A percentile compares a stretch with the other conserved stretches of the same genome.
phyloP scores from a whole-genome alignment of 2,329 filamentous ascomycete species.

The Cladobotryum protrusum region DNA sequence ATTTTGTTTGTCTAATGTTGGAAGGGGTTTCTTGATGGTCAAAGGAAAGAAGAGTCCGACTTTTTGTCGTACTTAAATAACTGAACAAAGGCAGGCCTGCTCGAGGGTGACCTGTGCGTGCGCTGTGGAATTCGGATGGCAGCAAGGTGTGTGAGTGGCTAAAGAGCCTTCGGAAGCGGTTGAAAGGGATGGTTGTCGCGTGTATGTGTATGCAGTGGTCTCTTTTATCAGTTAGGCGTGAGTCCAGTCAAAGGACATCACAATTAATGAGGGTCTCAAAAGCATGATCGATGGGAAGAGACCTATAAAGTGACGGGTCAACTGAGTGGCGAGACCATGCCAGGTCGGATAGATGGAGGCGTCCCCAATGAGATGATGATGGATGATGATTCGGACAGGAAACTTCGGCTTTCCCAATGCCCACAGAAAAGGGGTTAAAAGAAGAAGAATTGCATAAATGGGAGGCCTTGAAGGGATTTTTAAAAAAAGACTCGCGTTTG shows the following conservation, averaged over 20 bases:
- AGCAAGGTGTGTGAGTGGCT: too few relatives aligned
- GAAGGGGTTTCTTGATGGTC: neutral
- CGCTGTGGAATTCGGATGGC: too few relatives aligned
- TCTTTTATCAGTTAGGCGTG: slow-evolving; percentile 10
- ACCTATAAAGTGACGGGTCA: neutral
- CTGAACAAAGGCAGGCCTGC: neutral
- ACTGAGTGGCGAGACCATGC: slow-evolving; percentile 9
- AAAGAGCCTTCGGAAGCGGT: too few relatives aligned
- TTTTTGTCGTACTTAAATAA: neutral
- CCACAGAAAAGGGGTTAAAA: neutral
- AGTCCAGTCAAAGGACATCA: slow-evolving; percentile 21
- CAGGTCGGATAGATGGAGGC: neutral
- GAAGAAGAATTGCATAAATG: neutral
- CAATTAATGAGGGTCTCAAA: slow-evolving; percentile 12
- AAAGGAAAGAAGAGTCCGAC: neutral
- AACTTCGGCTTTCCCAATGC: too few relatives aligned
- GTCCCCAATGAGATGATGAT: neutral
- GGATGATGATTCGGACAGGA: neutral
- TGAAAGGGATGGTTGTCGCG: neutral
- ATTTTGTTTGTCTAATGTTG: slow-evolving; percentile 16
- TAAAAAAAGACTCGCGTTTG: neutral
- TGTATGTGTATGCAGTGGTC: neutral
- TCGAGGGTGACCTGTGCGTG: neutral
- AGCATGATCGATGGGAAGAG: slow-evolving; percentile 16
- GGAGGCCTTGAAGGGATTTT: neutral